Base-by-base conservation (phyloP, 345 rosid genomes). In the Alliaria petiolata region DNA sequence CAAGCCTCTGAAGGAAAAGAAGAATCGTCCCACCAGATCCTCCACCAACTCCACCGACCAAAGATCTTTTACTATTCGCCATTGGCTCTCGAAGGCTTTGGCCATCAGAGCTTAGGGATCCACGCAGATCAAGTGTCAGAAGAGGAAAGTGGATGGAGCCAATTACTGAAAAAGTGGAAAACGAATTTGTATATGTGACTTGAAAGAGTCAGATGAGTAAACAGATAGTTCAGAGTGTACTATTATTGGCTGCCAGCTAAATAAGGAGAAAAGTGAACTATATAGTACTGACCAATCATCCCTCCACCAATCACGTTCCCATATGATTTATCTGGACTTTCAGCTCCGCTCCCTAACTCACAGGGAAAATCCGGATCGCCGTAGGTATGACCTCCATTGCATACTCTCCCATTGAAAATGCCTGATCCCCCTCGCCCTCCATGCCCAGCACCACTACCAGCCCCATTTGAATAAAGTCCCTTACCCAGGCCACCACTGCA, bases 361-460 rank as follows among this genome's bases (percentile, higher is more conserved):
- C 98, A 93, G 36, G 98, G 98, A 78, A 93, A 88, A 79, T 85
- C 89, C 42, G 96, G 89, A 82, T 80, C 79, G 16, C 99, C 99
- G 65, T 95, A 91, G 59, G 81, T 78, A 70, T 79, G 82, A 70
- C 97, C 99, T 67, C 97, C 97, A 63, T 70, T 84, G 78, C 89
- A 83, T 66, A 86, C 76, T 65, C 85, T 85, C 59, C 97, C 97
- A 57, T 91, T 85, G 82, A 82, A 93, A 81, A 75, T 83, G 70
- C 98, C 98, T 51, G 95, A 84, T 49, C 98, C 98, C 54, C 98
- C 98, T 65, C 83, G 74, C 65, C 98, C 98, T 14, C 98, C 98
- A 64, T 93, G 98, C 62, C 98, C 97, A 71, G 97, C 97, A 70
- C 97, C 98, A 80, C 98, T 86, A 53, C 97, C 96, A 81, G 92